These are phyloP conservation scores for Ogataea naganishii DNA, from an alignment of 805 yeast genomes.

Conservation along the genomic window DNA sequence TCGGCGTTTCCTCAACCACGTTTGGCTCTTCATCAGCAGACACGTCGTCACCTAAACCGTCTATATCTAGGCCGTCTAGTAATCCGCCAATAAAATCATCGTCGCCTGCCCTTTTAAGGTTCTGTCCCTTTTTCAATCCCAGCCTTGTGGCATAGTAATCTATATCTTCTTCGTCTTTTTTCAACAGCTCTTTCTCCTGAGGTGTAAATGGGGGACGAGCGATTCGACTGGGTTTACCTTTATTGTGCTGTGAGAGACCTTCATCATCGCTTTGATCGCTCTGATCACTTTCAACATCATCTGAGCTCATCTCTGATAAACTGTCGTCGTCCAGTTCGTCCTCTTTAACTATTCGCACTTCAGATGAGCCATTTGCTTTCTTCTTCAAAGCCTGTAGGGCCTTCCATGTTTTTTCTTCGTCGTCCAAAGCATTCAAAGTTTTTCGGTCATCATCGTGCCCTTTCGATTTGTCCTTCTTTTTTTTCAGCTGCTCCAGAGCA, in stretches of 20 bases:
- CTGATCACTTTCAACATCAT: constrained; percentile 6
- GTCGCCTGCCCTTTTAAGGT: constrained; percentile 2
- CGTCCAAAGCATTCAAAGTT: constrained; percentile 1
- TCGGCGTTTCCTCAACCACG: constrained; percentile 8
- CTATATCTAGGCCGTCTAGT: constrained; percentile 5
- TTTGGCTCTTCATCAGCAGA: constrained; percentile 6
- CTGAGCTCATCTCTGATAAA: constrained; percentile 7
- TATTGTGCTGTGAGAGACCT: constrained; percentile 10
- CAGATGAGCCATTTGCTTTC: constrained; percentile 6
- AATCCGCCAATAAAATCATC: constrained; percentile 2
- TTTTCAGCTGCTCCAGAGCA: constrained; percentile 29
- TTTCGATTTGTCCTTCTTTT: no score
- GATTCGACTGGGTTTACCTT: constrained; percentile 5
- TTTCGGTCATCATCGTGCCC: no score
- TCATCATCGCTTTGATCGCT: constrained; percentile 12
- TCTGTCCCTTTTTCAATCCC: constrained; percentile 42
- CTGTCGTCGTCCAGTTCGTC: constrained; percentile 17
- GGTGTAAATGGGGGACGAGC: constrained; percentile 19
- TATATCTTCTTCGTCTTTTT: constrained; percentile 67
- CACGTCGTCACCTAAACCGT: constrained; percentile 1
- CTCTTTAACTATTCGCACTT: constrained; percentile 10
- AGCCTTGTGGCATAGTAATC: constrained; percentile 70
- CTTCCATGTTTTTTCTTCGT: not conserved
- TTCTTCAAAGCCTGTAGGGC: constrained; percentile 24
- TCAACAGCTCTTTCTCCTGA: constrained; percentile 37